These are phyloP conservation scores for Gastrolobium villosum DNA, from an alignment of 306 rosid species.

Conservation along the genomic window DNA sequence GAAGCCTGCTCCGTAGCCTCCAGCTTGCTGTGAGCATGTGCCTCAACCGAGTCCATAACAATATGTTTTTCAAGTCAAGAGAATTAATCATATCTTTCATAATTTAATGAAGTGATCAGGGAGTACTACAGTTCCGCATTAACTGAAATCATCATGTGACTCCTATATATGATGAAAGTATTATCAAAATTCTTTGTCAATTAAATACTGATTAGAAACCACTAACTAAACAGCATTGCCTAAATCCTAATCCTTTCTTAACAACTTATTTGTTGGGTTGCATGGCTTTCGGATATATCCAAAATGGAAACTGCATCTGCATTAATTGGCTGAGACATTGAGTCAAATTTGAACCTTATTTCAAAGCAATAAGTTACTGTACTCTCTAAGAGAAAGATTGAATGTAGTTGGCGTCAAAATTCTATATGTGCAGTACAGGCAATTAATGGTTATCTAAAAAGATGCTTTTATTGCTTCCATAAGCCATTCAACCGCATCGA, in stretches of 20 bases:
- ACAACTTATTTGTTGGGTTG: not conserved
- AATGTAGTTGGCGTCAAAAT: constrained; percentile 34
- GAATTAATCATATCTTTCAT: constrained; percentile 19
- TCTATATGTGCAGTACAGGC: constrained; percentile 27
- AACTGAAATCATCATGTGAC: constrained; percentile 41
- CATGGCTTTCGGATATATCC: not conserved
- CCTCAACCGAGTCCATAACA: too few relatives aligned
- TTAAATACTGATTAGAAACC: not conserved
- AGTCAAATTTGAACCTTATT: not conserved
- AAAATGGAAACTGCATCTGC: constrained; percentile 9
- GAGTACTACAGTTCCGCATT: constrained; percentile 35
- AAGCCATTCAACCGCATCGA: constrained; percentile 11
- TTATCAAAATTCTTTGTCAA: not conserved
- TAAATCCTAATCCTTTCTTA: constrained; percentile 6
- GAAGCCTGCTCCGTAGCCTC: too few relatives aligned
- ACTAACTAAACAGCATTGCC: not conserved
- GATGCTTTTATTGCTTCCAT: constrained; percentile 22
- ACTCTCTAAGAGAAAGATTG: not conserved
- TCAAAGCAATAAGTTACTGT: constrained; percentile 17
- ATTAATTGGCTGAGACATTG: not conserved
- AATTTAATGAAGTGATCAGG: constrained; percentile 18
- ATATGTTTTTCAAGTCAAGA: not conserved
- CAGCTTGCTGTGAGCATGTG: too few relatives aligned
- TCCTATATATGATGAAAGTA: constrained; percentile 33
- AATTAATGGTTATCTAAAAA: constrained; percentile 27